phyloP scores from a whole-genome alignment of 805 yeast species.

The Candida hungchunana region DNA sequence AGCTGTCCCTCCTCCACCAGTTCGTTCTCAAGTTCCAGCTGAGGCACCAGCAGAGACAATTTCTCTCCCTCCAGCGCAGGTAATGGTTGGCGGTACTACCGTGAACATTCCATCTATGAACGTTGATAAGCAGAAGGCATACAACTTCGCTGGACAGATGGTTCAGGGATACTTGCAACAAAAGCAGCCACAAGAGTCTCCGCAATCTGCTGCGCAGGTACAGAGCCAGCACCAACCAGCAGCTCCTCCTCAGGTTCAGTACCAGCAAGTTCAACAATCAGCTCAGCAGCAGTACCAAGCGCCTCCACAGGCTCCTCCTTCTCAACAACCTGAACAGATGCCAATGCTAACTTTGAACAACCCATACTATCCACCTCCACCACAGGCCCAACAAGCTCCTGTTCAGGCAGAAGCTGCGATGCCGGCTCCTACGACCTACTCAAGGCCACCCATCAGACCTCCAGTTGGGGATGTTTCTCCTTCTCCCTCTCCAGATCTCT shows the following conservation, averaged over 20 bases:
- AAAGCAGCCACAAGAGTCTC: too few relatives aligned
- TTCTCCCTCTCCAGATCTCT: constrained; percentile 22
- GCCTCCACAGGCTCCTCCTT: too few relatives aligned
- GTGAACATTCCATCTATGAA: constrained; percentile 15
- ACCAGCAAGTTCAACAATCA: constrained; percentile 1
- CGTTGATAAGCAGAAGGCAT: constrained; percentile 16
- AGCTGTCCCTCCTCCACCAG: too few relatives aligned
- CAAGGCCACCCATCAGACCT: not conserved
- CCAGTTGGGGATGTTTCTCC: constrained; percentile 7
- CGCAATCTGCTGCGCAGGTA: too few relatives aligned
- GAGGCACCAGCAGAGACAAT: constrained; percentile 10
- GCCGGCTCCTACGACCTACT: constrained; percentile 14
- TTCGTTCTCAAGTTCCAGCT: too few relatives aligned
- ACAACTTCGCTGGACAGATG: constrained; percentile 13
- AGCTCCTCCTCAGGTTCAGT: not conserved
- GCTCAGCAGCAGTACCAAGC: constrained; percentile 2
- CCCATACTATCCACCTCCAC: constrained; percentile 17
- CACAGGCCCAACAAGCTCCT: constrained; percentile 1
- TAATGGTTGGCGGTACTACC: constrained; percentile 10
- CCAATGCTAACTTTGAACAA: constrained; percentile 13
- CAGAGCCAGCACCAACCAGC: too few relatives aligned
- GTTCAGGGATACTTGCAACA: constrained; percentile 12
- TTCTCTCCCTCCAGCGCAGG: constrained; percentile 13
- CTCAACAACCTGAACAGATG: too few relatives aligned
- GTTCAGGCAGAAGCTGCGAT: not conserved